Base-by-base conservation (phyloP, 495 filamentous ascomycete species). In the Aspergillus saccharolyticus region DNA sequence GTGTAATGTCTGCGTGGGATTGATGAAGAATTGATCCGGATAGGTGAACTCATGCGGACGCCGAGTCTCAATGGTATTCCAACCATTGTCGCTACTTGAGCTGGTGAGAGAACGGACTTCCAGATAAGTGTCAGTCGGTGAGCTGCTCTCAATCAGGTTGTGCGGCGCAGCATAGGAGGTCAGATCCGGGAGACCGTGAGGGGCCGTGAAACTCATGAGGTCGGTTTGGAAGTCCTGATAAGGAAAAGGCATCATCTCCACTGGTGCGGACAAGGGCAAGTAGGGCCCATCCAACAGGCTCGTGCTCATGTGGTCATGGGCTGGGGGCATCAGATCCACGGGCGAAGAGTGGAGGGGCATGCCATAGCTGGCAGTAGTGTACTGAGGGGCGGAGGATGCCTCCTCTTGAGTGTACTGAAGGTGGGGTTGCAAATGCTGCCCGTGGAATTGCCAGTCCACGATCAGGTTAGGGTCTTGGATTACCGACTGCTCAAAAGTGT, bases 1-100 rank as follows among this genome's bases (percentile, higher is more conserved):
- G 70, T 96, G 91, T 47, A 96, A 75, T 0, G 89, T 90, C 69
- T 95, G 87, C 56, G 84, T 82, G 2, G 91, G 91, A 67, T 95
- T 94, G 74, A 92, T 91, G 56, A 95, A 90, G 53, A 88, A 72
- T 47, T 73, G 70, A 47, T 82, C 75, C 15, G 79, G 74, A 66
- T 73, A 81, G 7, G 76, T 73, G 56, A 80, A 74, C 62, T 78
- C 69, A 69, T 83, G 60, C 67, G 85, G 66, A 70, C 79, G 66
- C 64, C 77, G 77, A 55, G 81, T 77, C 58, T 93, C 88, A 17
- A 94, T 83, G 20, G 82, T 79, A 46, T 79, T 82, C 91, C 91
- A 96, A 42, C 89, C 89, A 67, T 89, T 88, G 60, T 95, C 91
- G 69, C 89, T 92, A 59, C 83, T 82, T 12, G 89, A 89, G 59